Conservation (phyloP, 75 land plant species). For the Pinus taeda region DNA sequence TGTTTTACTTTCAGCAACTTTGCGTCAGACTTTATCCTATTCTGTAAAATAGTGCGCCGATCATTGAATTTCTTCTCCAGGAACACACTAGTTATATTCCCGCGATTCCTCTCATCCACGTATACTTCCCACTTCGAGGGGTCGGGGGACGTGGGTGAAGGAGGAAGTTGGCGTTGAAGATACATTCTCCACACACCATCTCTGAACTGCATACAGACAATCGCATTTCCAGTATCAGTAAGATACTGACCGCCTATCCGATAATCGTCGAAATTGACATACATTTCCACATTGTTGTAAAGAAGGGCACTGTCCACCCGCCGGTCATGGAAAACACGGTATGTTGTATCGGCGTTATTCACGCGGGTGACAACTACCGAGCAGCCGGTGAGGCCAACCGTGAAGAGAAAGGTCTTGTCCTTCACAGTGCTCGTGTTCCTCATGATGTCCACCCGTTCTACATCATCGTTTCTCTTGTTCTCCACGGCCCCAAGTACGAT, state of each 20-base stretch:
- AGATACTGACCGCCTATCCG: neutral
- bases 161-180: slow-evolving; percentile 4
- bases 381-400: slow-evolving; percentile 1
- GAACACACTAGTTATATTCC: neutral
- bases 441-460: neutral
- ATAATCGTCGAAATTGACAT: neutral
- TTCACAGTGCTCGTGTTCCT: neutral
- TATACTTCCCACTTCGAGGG: neutral
- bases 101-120: neutral
- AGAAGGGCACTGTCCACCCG: slow-evolving; percentile 3
- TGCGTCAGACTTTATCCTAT: neutral
- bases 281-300: neutral
- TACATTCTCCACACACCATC: neutral
- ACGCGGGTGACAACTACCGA: slow-evolving; percentile 1
- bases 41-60: neutral
- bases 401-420: slow-evolving; percentile 1
- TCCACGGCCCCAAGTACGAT: neutral
- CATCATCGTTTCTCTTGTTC: neutral
- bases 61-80: neutral
- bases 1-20: neutral
- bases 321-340: slow-evolving; percentile 2
- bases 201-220: neutral
- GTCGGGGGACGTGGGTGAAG: no score
- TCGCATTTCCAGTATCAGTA: neutral
- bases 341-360: neutral